Base-by-base conservation (phyloP, 2,329 filamentous ascomycete genomes). In the Chaetomiaceae sp. region DNA sequence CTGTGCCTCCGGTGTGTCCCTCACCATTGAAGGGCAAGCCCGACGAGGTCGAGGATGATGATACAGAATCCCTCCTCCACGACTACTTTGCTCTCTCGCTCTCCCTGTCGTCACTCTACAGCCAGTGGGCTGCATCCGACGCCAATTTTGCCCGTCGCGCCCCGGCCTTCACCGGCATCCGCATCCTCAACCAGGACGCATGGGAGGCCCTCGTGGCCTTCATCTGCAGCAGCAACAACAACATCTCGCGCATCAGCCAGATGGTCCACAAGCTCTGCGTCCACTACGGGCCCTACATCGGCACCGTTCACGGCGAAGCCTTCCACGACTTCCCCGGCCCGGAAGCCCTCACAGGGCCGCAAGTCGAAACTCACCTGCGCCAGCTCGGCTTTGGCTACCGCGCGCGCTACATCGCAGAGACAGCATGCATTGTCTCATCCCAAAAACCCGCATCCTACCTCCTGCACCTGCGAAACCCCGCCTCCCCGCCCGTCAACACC, bases 141-240 rank as follows among this genome's bases (percentile, higher is more conserved):
- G 69, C 85, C 21, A 96, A 97, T 67, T 99, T 99, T 70, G 86
- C 84, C 61, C 86, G 85, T 63, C 89, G 88, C 59, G 92, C 93
- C 0, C 85, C 87, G 0, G 83, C 85, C 50, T 99, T 99, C 66
- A 85, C 86, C 0, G 93, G 95, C 12, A 87, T 99, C 50, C 84
- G 93, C 19, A 96, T 99, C 58, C 73, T 99, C 39, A 88, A 86
- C 61, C 93, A 99, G 71, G 91, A 96, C 73, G 85, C 92, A 1
- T 99, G 95, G 93, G 93, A 99, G 68, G 84, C 93, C 0, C 75
- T 99, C 19, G 75, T 99, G 20, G 85, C 87, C 50, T 99, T 99
- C 69, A 99, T 99, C 57, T 99, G 93, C 76, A 96, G 91, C 69
- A 96, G 90, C 70, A 99, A 99, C 70, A 99, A 99, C 71, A 96